These are phyloP conservation scores for Salix caprea DNA, from an alignment of 345 rosid genomes.

Conservation along the genomic window DNA sequence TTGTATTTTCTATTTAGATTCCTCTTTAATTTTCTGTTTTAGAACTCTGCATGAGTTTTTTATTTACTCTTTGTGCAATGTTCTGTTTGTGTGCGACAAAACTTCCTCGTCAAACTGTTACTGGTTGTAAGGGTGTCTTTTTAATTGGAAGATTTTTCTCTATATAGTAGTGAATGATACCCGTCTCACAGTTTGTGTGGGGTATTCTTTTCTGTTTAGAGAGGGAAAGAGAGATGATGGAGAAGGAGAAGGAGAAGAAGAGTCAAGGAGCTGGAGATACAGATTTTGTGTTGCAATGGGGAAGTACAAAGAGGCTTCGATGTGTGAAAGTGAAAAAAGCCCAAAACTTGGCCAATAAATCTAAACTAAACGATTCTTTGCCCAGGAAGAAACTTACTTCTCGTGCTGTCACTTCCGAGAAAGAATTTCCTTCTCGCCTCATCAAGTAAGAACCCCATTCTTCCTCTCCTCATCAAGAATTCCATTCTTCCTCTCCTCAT, in stretches of 20 bases:
- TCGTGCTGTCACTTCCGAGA: conserved; percentile 39
- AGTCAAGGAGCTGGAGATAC: conserved; percentile 54
- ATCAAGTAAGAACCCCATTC: conserved; percentile 41
- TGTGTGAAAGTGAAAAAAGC: conserved; percentile 72
- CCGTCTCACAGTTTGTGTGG: not conserved
- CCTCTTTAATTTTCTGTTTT: not conserved
- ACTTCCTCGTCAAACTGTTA: not conserved
- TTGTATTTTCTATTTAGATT: not conserved
- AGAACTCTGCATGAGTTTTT: not conserved
- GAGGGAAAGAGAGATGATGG: conserved; percentile 11
- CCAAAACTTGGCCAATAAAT: conserved; percentile 42
- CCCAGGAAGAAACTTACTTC: conserved; percentile 54
- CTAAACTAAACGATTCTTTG: conserved; percentile 39
- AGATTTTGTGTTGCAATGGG: conserved; percentile 92
- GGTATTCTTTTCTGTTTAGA: not conserved
- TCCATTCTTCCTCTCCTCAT: not conserved
- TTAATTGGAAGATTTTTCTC: not conserved
- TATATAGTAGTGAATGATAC: not conserved
- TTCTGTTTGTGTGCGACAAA: not conserved
- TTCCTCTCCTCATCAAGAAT: not conserved
- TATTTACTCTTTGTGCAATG: not conserved
- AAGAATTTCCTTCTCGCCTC: conserved; percentile 50
- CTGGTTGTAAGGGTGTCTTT: not conserved
- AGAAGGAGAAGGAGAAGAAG: conserved; percentile 67
- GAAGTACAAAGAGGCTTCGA: conserved; percentile 78